A percentile compares a stretch with the other conserved stretches of the same genome.
phyloP scores from a whole-genome alignment of 2,329 filamentous ascomycete species.

The Seiridium cupressi region DNA sequence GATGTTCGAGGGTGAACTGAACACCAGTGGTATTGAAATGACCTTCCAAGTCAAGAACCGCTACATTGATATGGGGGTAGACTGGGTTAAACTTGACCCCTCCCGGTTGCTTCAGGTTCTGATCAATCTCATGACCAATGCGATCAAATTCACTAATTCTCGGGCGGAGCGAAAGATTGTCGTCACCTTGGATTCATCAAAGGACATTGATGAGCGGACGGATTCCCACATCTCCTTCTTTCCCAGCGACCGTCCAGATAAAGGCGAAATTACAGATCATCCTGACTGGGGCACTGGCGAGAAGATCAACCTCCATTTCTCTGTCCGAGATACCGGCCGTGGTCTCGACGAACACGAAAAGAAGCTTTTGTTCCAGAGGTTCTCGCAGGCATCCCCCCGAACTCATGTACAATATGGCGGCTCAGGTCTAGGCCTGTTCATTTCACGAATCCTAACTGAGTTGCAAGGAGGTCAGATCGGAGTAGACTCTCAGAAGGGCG shows the following conservation, averaged over 20 bases:
- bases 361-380: conserved; percentile 65
- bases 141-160: conserved; percentile 63
- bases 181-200: conserved; percentile 64
- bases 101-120: conserved; percentile 72
- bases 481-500: conserved; percentile 63
- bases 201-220: conserved; percentile 41
- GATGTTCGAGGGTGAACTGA: conserved; percentile 77
- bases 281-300: conserved; percentile 72
- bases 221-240: conserved; percentile 45
- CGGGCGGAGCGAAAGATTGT: conserved; percentile 59
- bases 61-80: conserved; percentile 61
- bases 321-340: conserved; percentile 71
- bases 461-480: conserved; percentile 77
- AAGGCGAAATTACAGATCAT: conserved; percentile 46
- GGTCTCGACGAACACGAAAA: conserved; percentile 63
- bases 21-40: conserved; percentile 69
- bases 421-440: conserved; percentile 70
- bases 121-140: conserved; percentile 72
- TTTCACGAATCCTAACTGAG: conserved; percentile 72
- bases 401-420: conserved; percentile 74
- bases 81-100: conserved; percentile 75
- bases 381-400: conserved; percentile 65
- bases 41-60: conserved; percentile 67
- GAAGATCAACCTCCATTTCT: conserved; percentile 69
- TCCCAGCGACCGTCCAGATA: conserved; percentile 39